phyloP scores from a whole-genome alignment of 1,284 basidiomycete species.

The Irpex sp. region DNA sequence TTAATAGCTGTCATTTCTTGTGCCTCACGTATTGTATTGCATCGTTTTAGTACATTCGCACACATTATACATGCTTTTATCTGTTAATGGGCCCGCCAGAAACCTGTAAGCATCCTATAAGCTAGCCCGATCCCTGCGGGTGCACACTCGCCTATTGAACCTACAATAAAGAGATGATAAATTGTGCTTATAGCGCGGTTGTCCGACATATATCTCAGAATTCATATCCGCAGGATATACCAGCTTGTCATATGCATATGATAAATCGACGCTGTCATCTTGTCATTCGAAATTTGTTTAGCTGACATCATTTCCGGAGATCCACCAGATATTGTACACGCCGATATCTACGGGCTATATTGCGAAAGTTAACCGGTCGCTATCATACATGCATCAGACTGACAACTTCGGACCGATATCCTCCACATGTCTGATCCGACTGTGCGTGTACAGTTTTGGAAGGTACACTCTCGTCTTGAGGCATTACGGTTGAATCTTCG shows the following conservation, averaged over 20 bases:
- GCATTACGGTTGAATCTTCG: too few species aligned
- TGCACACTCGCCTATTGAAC: too few species aligned
- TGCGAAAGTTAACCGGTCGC: neutral
- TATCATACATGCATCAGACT: neutral
- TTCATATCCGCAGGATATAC: too few species aligned
- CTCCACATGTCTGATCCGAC: neutral
- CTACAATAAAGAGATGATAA: too few species aligned
- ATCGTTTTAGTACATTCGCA: neutral
- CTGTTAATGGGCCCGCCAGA: neutral
- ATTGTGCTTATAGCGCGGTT: too few species aligned
- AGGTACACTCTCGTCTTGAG: too few species aligned
- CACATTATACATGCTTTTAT: neutral
- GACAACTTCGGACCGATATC: neutral
- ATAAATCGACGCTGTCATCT: too few species aligned
- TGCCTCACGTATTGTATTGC: neutral
- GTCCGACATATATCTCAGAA: too few species aligned
- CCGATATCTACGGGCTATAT: neutral
- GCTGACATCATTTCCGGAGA: too few species aligned
- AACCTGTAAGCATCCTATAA: neutral
- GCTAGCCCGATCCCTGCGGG: neutral
- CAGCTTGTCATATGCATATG: too few species aligned
- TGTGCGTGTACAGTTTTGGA: neutral
- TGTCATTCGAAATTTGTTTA: too few species aligned
- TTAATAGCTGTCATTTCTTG: neutral
- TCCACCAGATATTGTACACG: too few species aligned